Conservation (phyloP, 2,329 filamentous ascomycete species). For the Penicillium sumatraense region DNA sequence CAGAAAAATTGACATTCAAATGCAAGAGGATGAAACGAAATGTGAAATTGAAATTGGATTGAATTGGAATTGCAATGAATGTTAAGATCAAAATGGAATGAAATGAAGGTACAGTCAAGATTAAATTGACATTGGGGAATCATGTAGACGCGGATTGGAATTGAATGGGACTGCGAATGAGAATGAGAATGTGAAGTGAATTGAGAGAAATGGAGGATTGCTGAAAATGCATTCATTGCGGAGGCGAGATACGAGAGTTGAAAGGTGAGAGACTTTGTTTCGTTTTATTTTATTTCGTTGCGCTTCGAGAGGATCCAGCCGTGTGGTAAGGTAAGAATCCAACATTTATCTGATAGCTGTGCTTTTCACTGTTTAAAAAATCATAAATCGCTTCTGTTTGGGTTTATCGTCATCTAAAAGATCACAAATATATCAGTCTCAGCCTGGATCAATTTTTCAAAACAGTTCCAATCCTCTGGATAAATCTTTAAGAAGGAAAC, state of each 20-base stretch:
- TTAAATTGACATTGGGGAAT: neutral
- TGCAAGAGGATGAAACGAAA: neutral
- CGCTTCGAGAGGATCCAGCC: too few relatives aligned
- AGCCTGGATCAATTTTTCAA: too few relatives aligned
- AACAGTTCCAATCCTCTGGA: neutral
- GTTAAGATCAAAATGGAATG: too few relatives aligned
- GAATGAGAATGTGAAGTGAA: too few relatives aligned
- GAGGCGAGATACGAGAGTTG: neutral
- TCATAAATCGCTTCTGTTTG: constrained; percentile 32
- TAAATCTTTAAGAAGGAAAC: neutral
- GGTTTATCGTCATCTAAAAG: constrained; percentile 18
- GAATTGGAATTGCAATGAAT: too few relatives aligned
- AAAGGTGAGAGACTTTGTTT: neutral
- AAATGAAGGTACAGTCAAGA: neutral
- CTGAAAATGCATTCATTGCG: neutral
- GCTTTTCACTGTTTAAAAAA: too few relatives aligned
- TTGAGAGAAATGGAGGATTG: too few relatives aligned
- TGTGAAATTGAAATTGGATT: neutral
- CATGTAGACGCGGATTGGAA: neutral
- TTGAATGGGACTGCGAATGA: too few relatives aligned
- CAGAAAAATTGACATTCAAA: too few relatives aligned
- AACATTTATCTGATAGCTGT: too few relatives aligned
- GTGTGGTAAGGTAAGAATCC: too few relatives aligned
- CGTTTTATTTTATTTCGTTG: too few relatives aligned
- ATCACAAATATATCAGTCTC: neutral